phyloP scores from a whole-genome alignment of 129 eudicot genomes.

The Lactuca sativa region DNA sequence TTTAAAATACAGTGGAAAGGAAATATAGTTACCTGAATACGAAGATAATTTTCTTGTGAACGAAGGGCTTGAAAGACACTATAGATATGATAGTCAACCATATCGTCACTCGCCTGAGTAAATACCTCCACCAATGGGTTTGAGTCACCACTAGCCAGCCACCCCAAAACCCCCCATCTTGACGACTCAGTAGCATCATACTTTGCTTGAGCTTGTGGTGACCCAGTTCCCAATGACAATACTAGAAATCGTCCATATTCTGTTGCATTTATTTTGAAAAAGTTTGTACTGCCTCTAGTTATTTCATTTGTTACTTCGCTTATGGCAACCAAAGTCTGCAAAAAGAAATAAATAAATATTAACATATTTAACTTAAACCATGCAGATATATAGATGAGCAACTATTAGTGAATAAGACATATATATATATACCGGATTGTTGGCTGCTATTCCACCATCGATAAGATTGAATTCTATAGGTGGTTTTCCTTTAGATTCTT shows the following conservation, averaged over 20 bases:
- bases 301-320: conserved; percentile 48
- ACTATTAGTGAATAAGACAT: background rate
- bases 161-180: conserved; percentile 53
- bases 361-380: background rate
- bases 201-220: conserved; percentile 33
- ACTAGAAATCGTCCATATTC: conserved; percentile 51
- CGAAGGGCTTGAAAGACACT: conserved; percentile 44
- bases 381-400: background rate
- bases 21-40: conserved; percentile 47
- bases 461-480: conserved; percentile 52
- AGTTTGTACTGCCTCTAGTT: conserved; percentile 31
- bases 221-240: conserved; percentile 60
- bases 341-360: background rate
- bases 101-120: conserved; percentile 45
- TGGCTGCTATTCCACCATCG: conserved; percentile 59
- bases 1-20: no score
- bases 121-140: conserved; percentile 42
- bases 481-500: conserved; percentile 20
- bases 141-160: conserved; percentile 47
- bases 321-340: conserved; percentile 51
- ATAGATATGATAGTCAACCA: conserved; percentile 46
- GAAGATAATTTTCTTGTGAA: conserved; percentile 44
- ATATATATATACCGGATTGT: conserved; percentile 42
- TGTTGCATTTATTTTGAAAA: conserved; percentile 25
- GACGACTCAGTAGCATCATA: conserved; percentile 41